Base-by-base conservation (phyloP, 2,329 filamentous ascomycete genomes). In the Beauveria pseudobassiana region DNA sequence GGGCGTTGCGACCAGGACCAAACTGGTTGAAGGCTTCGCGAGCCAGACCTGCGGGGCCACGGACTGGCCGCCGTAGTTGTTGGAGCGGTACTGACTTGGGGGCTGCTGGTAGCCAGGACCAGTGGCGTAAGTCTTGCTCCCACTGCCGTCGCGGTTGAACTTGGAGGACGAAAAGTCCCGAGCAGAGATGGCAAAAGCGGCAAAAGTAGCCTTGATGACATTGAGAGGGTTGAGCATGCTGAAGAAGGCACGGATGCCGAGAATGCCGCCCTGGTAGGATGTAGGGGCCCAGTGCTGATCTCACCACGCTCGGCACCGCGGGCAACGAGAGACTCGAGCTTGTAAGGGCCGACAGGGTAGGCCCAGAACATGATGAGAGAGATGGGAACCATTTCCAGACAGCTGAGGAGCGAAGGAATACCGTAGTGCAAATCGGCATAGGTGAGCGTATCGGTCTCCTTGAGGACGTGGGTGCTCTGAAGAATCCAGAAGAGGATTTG, bases 401-500 rank as follows among this genome's bases (percentile, higher is more conserved):
- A 69, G 55, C 64, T 64, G 30, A 68, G 63, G 45, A 70, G 64
- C 34, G 62, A 64, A 0, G 65, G 68, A 20, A 69, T 67, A 3
- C 66, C 67, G 45, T 67, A 65, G 49, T 67, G 63, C 40, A 69
- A 56, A 26, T 70, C 66, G 5, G 65, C 63, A 38, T 66, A 64
- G 46, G 65, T 68, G 59, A 69, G 61, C 3, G 52, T 66, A 5
- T 57, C 42, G 7, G 62, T 70, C 1, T 65, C 63, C 26, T 64
- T 63, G 20, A 71, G 57, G 7, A 42, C 57, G 2, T 63, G 62
- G 22, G 62, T 64, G 48, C 64, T 65, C 40, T 63, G 62, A 3
- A 70, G 63, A 20, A 70, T 64, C 69, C 64, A 69, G 57, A 68
- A 70, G 54, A 70, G 55, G 46, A 70, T 65, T 65, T 69, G 45